Conservation (phyloP, 306 rosid species). For the Senna siamea region DNA sequence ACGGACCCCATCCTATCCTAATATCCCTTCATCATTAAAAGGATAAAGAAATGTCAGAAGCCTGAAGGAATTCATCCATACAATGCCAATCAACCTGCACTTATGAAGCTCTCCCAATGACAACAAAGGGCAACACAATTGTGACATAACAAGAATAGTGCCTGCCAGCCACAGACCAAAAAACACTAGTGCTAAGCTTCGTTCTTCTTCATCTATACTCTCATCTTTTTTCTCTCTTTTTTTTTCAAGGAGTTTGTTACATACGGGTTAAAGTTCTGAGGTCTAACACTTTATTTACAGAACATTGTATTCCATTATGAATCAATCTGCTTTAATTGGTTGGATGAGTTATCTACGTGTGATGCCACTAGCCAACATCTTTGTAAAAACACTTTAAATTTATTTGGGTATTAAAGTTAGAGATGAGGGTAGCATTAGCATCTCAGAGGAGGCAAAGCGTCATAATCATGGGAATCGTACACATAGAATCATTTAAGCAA, state of each 20-base stretch:
- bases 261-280: neutral
- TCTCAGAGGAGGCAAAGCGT: slow-evolving; percentile 40
- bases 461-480: slow-evolving; percentile 37
- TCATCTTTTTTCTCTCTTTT: neutral
- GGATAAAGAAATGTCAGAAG: too few species aligned
- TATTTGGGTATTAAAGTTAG: neutral
- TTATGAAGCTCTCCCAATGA: neutral
- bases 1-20: neutral
- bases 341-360: neutral
- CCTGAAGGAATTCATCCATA: neutral
- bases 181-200: too few species aligned
- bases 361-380: slow-evolving; percentile 14
- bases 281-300: neutral
- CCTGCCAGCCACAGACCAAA: neutral
- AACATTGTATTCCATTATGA: slow-evolving; percentile 1
- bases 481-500: slow-evolving; percentile 41
- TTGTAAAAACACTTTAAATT: neutral
- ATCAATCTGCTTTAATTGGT: slow-evolving; percentile 4
- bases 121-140: neutral
- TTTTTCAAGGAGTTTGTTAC: neutral
- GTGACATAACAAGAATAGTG: neutral
- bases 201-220: neutral
- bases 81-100: neutral
- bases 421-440: slow-evolving; percentile 24
- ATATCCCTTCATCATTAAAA: neutral